phyloP scores from a whole-genome alignment of 176 grass and related monocot species.

The Coix lacrymajobi region DNA sequence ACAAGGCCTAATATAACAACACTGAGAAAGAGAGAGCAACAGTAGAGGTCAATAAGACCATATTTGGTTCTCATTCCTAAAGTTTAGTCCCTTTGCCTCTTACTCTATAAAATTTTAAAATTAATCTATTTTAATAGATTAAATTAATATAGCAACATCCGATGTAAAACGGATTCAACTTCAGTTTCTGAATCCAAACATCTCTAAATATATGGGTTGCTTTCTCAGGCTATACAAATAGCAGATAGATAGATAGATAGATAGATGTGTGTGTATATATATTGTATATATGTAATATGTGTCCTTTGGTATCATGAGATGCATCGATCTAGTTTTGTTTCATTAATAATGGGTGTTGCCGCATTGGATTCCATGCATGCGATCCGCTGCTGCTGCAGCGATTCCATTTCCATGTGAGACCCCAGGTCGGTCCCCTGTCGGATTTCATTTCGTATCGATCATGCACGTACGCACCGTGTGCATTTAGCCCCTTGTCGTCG shows the following conservation, averaged over 20 bases:
- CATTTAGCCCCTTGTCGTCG: background rate
- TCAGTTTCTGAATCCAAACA: no score
- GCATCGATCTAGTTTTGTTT: background rate
- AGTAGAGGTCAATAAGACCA: background rate
- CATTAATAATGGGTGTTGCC: background rate
- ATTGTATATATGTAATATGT: background rate
- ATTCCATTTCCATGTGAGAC: slow-evolving; percentile 34
- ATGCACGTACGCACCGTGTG: background rate
- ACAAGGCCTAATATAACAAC: background rate
- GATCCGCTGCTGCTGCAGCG: background rate
- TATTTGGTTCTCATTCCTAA: no score
- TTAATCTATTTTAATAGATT: no score
- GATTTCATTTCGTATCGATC: slow-evolving; percentile 32
- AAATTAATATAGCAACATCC: no score
- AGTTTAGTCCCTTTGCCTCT: no score
- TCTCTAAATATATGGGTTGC: slow-evolving; percentile 6
- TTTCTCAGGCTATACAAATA: slow-evolving; percentile 34
- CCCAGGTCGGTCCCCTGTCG: slow-evolving; percentile 6
- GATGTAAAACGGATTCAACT: no score
- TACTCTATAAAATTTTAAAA: no score
- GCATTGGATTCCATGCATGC: slow-evolving; percentile 37
- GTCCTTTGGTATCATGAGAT: slow-evolving; percentile 5
- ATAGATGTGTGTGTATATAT: background rate
- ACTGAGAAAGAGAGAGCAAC: background rate
- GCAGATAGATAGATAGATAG: no score